phyloP scores from a whole-genome alignment of 139 green algal genomes.

The Auxenochlorella pyrenoidosa region DNA sequence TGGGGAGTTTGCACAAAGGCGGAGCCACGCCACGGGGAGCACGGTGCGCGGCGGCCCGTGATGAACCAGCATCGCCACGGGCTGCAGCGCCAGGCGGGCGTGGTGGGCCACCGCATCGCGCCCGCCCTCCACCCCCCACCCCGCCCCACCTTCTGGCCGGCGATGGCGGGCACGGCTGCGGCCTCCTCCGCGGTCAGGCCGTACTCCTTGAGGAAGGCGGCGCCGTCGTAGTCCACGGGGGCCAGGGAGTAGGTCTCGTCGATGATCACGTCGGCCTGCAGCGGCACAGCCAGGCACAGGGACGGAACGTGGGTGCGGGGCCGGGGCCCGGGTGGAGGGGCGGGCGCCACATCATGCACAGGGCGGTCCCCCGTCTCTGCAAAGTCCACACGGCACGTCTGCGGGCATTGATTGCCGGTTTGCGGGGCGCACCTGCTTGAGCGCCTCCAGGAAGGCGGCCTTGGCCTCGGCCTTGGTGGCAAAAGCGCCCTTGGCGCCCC shows the following conservation, averaged over 20 bases:
- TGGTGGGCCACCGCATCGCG: no score
- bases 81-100: no score
- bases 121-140: no score
- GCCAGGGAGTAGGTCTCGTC: conserved; percentile 68
- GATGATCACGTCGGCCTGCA: conserved; percentile 70
- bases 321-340: no score
- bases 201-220: conserved; percentile 47
- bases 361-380: no score
- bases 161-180: conserved; percentile 17
- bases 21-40: no score
- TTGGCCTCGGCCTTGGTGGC: conserved; percentile 42
- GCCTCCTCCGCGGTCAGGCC: conserved; percentile 18
- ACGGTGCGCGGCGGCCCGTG: no score
- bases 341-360: no score
- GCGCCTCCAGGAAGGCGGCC: conserved; percentile 43
- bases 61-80: no score
- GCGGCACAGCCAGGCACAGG: neutral
- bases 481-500: conserved; percentile 37
- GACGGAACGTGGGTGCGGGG: neutral
- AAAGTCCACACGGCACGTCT: no score
- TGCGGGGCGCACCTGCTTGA: conserved; percentile 27
- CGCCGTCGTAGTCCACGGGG: conserved; percentile 52
- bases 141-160: conserved; percentile 9
- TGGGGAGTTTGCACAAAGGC: no score
- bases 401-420: no score